These are phyloP conservation scores for Colletotrichum destructivum DNA, from an alignment of 2,329 filamentous ascomycete species.

Conservation along the genomic window DNA sequence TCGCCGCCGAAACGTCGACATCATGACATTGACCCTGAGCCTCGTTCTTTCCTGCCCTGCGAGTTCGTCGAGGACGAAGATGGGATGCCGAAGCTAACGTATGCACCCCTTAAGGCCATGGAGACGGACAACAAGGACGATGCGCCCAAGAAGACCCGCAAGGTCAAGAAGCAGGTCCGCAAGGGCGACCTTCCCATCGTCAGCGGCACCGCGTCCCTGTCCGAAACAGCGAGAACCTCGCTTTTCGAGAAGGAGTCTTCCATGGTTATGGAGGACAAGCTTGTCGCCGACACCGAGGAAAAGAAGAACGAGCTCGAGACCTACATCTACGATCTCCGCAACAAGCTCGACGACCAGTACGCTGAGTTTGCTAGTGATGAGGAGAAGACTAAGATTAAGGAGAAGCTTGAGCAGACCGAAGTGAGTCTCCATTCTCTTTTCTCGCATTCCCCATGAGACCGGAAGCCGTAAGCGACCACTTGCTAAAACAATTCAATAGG, in stretches of 20 bases:
- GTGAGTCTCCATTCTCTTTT: slow-evolving; percentile 68
- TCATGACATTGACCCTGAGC: background rate
- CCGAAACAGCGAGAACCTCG: slow-evolving; percentile 75
- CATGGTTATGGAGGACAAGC: slow-evolving; percentile 99
- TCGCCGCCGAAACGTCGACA: slow-evolving; percentile 35
- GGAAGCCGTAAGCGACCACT: background rate
- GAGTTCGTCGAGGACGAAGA: slow-evolving; percentile 23
- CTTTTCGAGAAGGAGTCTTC: slow-evolving; percentile 85
- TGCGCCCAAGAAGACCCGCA: slow-evolving; percentile 88
- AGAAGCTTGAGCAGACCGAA: slow-evolving; percentile 88
- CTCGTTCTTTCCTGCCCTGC: background rate
- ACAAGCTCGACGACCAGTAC: slow-evolving; percentile 95
- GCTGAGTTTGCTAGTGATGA: slow-evolving; percentile 90
- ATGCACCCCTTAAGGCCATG: slow-evolving; percentile 75
- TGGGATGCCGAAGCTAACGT: slow-evolving; percentile 47
- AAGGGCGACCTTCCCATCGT: slow-evolving; percentile 95
- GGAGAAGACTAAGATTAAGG: slow-evolving; percentile 89
- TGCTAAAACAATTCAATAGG: slow-evolving; percentile 68
- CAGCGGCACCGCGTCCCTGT: slow-evolving; percentile 85
- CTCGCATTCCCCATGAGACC: no score
- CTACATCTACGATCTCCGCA: slow-evolving; percentile 96
- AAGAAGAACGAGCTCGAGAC: slow-evolving; percentile 99
- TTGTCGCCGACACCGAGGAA: slow-evolving; percentile 97
- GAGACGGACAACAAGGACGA: slow-evolving; percentile 82
- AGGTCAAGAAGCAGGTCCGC: slow-evolving; percentile 99